These are phyloP conservation scores for Lasiodiplodia gonubiensis DNA, from an alignment of 2,329 filamentous ascomycete genomes.

Conservation along the genomic window DNA sequence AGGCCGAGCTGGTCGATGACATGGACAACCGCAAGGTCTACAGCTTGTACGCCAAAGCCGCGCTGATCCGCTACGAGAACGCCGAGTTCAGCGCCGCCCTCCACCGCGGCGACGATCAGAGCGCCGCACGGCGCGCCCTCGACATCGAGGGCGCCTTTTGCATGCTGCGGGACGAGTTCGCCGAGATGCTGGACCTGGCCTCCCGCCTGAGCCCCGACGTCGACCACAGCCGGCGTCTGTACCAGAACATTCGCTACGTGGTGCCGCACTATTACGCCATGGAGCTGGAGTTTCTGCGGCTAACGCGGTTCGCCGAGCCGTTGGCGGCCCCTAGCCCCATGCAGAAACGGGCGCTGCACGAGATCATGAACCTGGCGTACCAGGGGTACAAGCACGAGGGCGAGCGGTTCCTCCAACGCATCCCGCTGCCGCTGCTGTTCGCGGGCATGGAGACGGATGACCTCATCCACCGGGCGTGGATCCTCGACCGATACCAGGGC, in stretches of 20 bases:
- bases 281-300: constrained; percentile 40
- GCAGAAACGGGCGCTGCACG: constrained; percentile 30
- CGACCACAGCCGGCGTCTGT: constrained; percentile 38
- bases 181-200: constrained; percentile 32
- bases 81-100: constrained; percentile 37
- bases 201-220: constrained; percentile 31
- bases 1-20: constrained; percentile 45
- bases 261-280: constrained; percentile 46
- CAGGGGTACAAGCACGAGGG: constrained; percentile 44
- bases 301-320: constrained; percentile 31
- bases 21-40: constrained; percentile 46
- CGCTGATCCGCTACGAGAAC: constrained; percentile 43
- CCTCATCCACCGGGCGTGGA: constrained; percentile 43
- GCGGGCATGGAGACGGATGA: constrained; percentile 46
- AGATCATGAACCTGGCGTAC: constrained; percentile 43
- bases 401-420: constrained; percentile 40
- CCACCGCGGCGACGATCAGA: constrained; percentile 29
- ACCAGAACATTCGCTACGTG: constrained; percentile 45
- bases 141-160: constrained; percentile 32
- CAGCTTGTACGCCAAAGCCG: constrained; percentile 39
- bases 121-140: constrained; percentile 28
- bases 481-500: constrained; percentile 40
- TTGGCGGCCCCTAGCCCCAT: constrained; percentile 22
- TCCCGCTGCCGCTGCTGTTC: constrained; percentile 47
- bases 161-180: constrained; percentile 33